These are phyloP conservation scores for Symbiodinium natans DNA, from an alignment of 73 alveolate species.

Conservation along the genomic window DNA sequence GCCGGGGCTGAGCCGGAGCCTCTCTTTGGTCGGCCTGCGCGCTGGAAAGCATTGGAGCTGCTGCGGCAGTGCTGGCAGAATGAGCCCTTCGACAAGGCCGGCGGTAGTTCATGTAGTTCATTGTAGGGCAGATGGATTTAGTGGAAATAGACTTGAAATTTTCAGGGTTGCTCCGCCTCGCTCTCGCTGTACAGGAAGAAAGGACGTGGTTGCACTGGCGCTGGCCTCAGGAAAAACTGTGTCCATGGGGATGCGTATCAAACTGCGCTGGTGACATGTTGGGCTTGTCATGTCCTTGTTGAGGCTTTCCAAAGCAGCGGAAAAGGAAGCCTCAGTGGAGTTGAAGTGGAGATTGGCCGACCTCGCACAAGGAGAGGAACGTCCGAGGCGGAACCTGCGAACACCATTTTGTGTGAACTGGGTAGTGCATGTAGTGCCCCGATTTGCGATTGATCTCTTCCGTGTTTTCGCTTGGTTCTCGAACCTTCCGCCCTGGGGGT, in stretches of 20 bases:
- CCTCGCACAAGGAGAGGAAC: conserved; percentile 5
- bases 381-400: background rate
- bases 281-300: background rate
- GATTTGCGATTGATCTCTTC: background rate
- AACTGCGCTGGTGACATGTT: background rate
- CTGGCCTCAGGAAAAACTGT: background rate
- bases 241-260: background rate
- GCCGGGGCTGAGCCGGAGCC: conserved; percentile 32
- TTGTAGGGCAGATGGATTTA: too few relatives aligned
- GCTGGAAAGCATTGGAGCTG: conserved; percentile 38
- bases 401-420: background rate
- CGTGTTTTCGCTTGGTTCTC: background rate
- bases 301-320: conserved; percentile 9
- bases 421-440: background rate
- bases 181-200: background rate
- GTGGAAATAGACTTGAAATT: background rate
- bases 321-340: background rate
- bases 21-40: conserved; percentile 44
- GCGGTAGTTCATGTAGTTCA: too few relatives aligned
- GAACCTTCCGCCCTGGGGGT: background rate
- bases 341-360: background rate
- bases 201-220: conserved; percentile 18
- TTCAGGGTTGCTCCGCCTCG: background rate
- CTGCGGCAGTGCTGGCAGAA: conserved; percentile 53
- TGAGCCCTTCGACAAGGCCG: conserved; percentile 25